phyloP scores from a whole-genome alignment of 1,139 yeast species.

The Candida pseudocylindracea region DNA sequence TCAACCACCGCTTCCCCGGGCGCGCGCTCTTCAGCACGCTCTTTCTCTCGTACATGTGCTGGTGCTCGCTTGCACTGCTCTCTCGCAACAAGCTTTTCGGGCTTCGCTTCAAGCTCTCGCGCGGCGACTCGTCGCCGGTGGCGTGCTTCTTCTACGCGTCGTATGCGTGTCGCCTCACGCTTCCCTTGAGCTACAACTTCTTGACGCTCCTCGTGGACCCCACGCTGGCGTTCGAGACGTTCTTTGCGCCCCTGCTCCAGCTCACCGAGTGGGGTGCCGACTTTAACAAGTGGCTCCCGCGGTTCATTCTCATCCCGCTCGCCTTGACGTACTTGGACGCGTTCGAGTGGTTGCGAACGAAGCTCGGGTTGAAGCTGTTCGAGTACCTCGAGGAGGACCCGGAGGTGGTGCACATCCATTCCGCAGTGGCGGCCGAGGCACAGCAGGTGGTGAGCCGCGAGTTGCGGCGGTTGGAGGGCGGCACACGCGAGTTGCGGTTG shows the following conservation, averaged over 20 bases:
- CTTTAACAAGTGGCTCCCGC: constrained; percentile 54
- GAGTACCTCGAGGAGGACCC: no score
- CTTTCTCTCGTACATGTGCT: constrained; percentile 43
- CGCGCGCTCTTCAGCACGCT: constrained; percentile 17
- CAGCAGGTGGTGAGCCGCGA: no score
- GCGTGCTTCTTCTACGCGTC: constrained; percentile 50
- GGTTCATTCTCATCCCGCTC: constrained; percentile 50
- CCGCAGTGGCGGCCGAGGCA: no score
- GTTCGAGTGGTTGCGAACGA: constrained; percentile 39
- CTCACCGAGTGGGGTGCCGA: constrained; percentile 53
- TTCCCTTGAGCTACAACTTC: constrained; percentile 66
- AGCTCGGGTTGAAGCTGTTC: constrained; percentile 13
- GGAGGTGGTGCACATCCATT: no score
- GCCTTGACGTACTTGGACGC: constrained; percentile 38
- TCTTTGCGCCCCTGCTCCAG: constrained; percentile 58
- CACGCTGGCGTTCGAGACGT: constrained; percentile 23
- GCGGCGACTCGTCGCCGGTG: constrained; percentile 53
- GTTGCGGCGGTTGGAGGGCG: no score
- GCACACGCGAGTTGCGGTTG: no score
- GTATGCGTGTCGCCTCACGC: constrained; percentile 62
- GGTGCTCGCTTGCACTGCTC: constrained; percentile 40
- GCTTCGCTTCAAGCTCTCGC: constrained; percentile 49
- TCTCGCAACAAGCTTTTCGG: constrained; percentile 52
- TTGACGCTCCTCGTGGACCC: constrained; percentile 36
- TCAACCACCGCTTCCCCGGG: constrained; percentile 1